Base-by-base conservation (phyloP, 2,329 filamentous ascomycete genomes). In the Chaetomium sp. region DNA sequence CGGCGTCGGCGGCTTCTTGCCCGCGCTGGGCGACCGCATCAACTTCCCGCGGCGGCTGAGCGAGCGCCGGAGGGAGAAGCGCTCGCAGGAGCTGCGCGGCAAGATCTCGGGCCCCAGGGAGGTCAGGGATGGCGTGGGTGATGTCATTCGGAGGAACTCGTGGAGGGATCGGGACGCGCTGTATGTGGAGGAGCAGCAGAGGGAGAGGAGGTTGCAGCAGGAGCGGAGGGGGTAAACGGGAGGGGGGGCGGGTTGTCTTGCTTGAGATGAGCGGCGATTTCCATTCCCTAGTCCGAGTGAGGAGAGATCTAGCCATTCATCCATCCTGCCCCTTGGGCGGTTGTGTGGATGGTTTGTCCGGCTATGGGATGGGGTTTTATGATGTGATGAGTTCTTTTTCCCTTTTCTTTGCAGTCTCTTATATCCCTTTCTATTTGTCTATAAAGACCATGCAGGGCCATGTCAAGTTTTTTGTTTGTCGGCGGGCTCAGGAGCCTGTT, bases 101-200 rank as follows among this genome's bases (percentile, higher is more conserved):
- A 87, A 81, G 74, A 89, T 89, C 53, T 87, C 85, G 65, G 81
- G 79, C 5, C 87, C 87, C 0, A 80, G 77, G 27, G 83, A 86
- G 70, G 84, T 87, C 23, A 77, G 84, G 29, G 85, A 87, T 67
- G 84, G 84, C 3, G 82, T 87, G 2, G 83, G 81, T 16, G 85
- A 87, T 33, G 80, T 87, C 56, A 82, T 87, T 54, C 78, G 82
- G 57, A 76, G 79, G 42, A 79, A 76, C 49, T 78, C 75, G 45
- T 78, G 78, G 65, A 75, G 74, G 58, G 77, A 57, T 19, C 57
- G 35, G 1, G 63, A 65, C 27, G 54, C 57, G 45, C n/a, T 61
- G 47, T 65, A 65, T 38, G 63, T 65, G 25, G 2, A n/a, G 50
- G 50, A 51, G 62, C 62, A 63, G 56, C 61, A 63, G 61, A 12